Conservation (phyloP, 192 early-diverging fungal genomes). For the Gigaspora rosea region DNA sequence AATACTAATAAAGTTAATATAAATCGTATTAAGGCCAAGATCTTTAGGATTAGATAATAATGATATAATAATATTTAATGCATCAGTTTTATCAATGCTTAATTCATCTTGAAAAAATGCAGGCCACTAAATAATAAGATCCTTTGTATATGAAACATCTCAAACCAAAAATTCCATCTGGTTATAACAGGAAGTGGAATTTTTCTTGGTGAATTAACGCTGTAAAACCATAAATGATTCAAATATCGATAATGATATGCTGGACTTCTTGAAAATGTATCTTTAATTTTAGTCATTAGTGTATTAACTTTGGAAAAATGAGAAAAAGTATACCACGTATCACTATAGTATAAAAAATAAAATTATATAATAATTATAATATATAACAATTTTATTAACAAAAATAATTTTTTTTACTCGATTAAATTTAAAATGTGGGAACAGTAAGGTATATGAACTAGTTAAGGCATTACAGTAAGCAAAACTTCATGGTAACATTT, state of each 20-base stretch:
- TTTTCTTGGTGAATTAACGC: background rate
- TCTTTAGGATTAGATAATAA: background rate
- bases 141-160: slow-evolving; percentile 4
- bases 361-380: background rate
- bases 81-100: background rate
- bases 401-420: too few species aligned
- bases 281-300: too few species aligned
- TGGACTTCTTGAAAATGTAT: too few species aligned
- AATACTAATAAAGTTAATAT: too few species aligned
- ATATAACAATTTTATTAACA: background rate
- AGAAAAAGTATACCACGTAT: too few species aligned
- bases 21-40: background rate
- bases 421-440: too few species aligned
- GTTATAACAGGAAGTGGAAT: background rate
- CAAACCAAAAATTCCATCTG: background rate
- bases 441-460: too few species aligned
- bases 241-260: too few species aligned
- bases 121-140: background rate
- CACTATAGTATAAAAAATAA: background rate
- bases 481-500: background rate
- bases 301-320: too few species aligned
- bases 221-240: too few species aligned
- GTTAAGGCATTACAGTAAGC: too few species aligned
- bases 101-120: background rate
- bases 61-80: background rate